Conservation (phyloP, 805 yeast species). For the Saccharomycopsis schoenii region DNA sequence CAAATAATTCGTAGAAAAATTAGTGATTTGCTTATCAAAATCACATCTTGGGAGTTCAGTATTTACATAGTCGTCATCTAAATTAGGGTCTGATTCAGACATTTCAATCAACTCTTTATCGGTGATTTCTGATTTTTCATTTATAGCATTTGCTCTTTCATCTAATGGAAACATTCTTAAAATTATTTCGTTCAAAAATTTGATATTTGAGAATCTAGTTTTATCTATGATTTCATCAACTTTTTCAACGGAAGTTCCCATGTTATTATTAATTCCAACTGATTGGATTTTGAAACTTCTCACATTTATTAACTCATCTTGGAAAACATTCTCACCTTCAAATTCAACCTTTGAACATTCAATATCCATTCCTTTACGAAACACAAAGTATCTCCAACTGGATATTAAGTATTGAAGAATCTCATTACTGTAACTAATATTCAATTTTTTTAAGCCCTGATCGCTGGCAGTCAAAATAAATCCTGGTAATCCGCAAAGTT, state of each 20-base stretch:
- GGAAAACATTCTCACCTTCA: constrained; percentile 21
- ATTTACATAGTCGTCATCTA: constrained; percentile 28
- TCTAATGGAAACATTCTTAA: constrained; percentile 45
- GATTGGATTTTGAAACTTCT: constrained; percentile 3
- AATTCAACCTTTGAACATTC: constrained; percentile 18
- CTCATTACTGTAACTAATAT: constrained; percentile 43
- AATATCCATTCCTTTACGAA: constrained; percentile 59
- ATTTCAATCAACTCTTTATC: constrained; percentile 14
- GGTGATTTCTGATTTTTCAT: constrained; percentile 23
- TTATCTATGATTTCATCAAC: not conserved
- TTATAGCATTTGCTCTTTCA: constrained; percentile 29
- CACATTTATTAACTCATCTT: constrained; percentile 3
- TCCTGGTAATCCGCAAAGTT: constrained; percentile 92
- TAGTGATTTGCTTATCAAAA: constrained; percentile 17
- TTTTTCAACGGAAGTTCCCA: not conserved
- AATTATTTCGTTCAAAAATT: constrained; percentile 1
- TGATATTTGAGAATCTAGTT: not conserved
- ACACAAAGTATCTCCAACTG: constrained; percentile 82
- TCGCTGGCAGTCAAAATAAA: constrained; percentile 73
- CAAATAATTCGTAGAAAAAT: constrained; percentile 52
- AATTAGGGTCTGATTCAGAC: constrained; percentile 28
- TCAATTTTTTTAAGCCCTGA: constrained; percentile 51
- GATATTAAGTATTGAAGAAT: constrained; percentile 50
- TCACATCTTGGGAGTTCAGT: constrained; percentile 26
- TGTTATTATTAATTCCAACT: not conserved